Base-by-base conservation (phyloP, 1,284 basidiomycete genomes). In the Papiliotrema flavescens region DNA sequence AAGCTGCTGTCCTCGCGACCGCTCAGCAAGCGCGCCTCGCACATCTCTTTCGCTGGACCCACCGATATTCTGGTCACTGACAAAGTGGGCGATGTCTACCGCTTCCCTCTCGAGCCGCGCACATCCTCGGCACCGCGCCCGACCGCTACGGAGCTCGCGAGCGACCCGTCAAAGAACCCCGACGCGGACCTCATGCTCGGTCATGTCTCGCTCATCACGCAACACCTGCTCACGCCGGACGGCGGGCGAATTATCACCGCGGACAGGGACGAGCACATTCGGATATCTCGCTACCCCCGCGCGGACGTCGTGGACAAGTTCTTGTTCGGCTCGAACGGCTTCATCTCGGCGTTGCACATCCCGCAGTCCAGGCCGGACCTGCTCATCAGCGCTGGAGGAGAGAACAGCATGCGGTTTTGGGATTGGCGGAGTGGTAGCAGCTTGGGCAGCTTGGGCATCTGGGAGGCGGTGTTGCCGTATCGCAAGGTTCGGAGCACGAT, bases 251-350 rank as follows among this genome's bases (percentile, higher is more conserved):
- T 97, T 65, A 81, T 95, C 62, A 90, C 90, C 0, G 87, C 89
- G 0, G 93, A 96, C 71, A 79, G 93, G 44, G 93, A 96, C 68
- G 93, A 96, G 70, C 93, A 96, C 70, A 87, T 97, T 51, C 82
- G 93, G 50, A 82, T 94, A n/a, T 91, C 88, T 66, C 84, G 88
- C 82, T 96, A 84, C 69, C 93, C 93, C 0, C 79, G 87, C 56
- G 87, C 90, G 14, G 88, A 87, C 63, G 82, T 84, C 35, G 87
- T 95, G 54, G 89, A 95, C 71, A 83, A 81, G 55, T 95, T 85
- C 73, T 88, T 91, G 58, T 81, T 93, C 39, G 92, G 91, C 7
- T 87, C 90, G 68, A 80, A 81, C 63, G 88, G 86, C 15, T 63
- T 51, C 37, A 49, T 63, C 20, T 61, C 51, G 11, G 84, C 89